Base-by-base conservation (phyloP, 176 grass and related monocot species). In the Hsuehochloa calcarea region DNA sequence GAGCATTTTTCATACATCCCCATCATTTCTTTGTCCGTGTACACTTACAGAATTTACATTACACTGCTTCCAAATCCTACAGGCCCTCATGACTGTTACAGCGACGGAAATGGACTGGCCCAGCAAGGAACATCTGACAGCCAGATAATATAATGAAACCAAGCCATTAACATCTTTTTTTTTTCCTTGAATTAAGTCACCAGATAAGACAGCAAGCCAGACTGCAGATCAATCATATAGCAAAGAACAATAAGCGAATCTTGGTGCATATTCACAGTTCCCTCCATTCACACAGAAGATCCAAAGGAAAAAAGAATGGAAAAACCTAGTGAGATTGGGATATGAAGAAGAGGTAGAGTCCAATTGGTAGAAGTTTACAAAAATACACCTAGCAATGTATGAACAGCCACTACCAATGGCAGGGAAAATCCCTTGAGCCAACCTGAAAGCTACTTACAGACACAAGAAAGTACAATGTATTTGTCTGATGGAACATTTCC, bases 201-300 rank as follows among this genome's bases (percentile, higher is more conserved):
- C 8, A 56, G 19, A 82, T 25, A 64, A 74, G 82, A 81, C 77
- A 72, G 26, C n/a, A 75, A 85, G 16, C 19, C 60, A 80, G 22
- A 80, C 23, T 16, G 77, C 52, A 81, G 63, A 26, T 40, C 63
- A 81, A 77, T 81, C 47, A 81, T 85, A 11, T 22, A 47, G 35
- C n/a, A 75, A 26, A 55, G n/a, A 85, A 35, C 2, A 67, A 79
- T 43, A 19, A 3, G 3, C 25, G 23, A 35, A 79, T 86, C 54
- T 64, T 78, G 54, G 82, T 13, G 65, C 27, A 20, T 63, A 35
- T 54, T 52, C 29, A 23, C 64, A 39, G 27, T 75, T 61, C 61
- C 75, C 68, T 80, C 68, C 60, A 50, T 80, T 85, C 75, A 85
- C 82, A 80, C 47, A 67, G 45, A 74, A 65, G 15, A 55, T 64